These are phyloP conservation scores for Psilocybe cyanescens DNA, from an alignment of 768 basidiomycete species.

Conservation along the genomic window DNA sequence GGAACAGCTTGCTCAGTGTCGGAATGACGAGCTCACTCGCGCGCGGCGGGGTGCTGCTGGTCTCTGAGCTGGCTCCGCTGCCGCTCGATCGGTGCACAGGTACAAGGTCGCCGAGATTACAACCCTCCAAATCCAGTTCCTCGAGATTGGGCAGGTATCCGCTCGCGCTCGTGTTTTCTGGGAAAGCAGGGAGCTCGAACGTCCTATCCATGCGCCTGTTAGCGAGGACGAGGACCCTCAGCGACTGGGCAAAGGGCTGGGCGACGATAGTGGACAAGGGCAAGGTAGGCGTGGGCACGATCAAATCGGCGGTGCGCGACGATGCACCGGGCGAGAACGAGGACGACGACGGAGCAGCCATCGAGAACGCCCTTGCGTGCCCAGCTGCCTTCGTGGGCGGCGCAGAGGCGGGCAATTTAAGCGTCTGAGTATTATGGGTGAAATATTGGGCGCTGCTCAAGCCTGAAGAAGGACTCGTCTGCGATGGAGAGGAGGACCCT, in stretches of 20 bases:
- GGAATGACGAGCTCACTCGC: conserved; percentile 59
- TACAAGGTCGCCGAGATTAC: conserved; percentile 66
- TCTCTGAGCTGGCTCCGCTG: conserved; percentile 27
- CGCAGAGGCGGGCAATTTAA: conserved; percentile 66
- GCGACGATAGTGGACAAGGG: conserved; percentile 64
- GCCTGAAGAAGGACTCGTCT: conserved; percentile 30
- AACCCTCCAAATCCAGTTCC: conserved; percentile 76
- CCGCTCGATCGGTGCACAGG: conserved; percentile 42
- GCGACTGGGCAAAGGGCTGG: conserved; percentile 62
- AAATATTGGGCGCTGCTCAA: conserved; percentile 66
- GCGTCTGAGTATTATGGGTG: conserved; percentile 52
- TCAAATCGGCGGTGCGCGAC: conserved; percentile 42
- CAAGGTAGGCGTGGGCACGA: conserved; percentile 68
- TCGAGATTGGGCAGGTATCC: conserved; percentile 67
- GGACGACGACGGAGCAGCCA: conserved; percentile 35
- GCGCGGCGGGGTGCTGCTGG: conserved; percentile 39
- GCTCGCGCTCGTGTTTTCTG: conserved; percentile 26
- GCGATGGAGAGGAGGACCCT: conserved; percentile 12
- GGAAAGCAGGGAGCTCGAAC: conserved; percentile 52
- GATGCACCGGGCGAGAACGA: conserved; percentile 1
- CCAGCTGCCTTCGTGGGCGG: conserved; percentile 51
- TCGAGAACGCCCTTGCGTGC: conserved; percentile 69
- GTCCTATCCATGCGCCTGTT: conserved; percentile 72
- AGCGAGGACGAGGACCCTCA: conserved; percentile 61
- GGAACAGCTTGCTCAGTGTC: conserved; percentile 68